Conservation (phyloP, 2,329 filamentous ascomycete genomes). For the Escovopsis sp. region DNA sequence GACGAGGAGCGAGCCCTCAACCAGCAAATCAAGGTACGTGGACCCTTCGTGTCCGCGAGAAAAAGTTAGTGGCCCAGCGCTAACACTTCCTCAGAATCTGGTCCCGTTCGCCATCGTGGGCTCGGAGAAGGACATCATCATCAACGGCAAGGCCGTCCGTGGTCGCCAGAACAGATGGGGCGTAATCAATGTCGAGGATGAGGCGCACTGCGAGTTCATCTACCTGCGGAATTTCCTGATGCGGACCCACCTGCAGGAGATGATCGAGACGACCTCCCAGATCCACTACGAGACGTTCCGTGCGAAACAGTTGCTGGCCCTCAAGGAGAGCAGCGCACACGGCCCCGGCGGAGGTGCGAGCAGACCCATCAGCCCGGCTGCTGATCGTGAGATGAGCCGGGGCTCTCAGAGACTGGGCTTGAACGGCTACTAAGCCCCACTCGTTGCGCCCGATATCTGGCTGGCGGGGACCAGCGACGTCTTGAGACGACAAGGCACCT, state of each 20-base stretch:
- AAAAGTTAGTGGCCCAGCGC: not conserved
- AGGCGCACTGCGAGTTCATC: constrained; percentile 99
- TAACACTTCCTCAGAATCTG: constrained; percentile 46
- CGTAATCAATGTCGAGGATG: constrained; percentile 98
- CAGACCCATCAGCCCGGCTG: constrained; percentile 86
- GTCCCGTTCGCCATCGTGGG: constrained; percentile 97
- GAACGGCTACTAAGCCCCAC: constrained; percentile 74
- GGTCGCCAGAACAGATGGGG: constrained; percentile 99
- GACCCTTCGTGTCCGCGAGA: not conserved
- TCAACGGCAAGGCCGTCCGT: constrained; percentile 93
- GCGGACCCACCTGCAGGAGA: constrained; percentile 92
- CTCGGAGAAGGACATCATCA: constrained; percentile 94
- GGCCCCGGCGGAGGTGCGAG: constrained; percentile 52
- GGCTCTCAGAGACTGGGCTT: constrained; percentile 95
- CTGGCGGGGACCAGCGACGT: constrained; percentile 20
- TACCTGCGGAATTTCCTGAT: constrained; percentile 98
- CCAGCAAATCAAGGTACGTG: constrained; percentile 80
- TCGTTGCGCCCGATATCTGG: constrained; percentile 15
- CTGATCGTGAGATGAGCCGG: constrained; percentile 90
- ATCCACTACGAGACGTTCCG: constrained; percentile 99
- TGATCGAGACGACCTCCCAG: constrained; percentile 98
- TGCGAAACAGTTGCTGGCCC: constrained; percentile 90
- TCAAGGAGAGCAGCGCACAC: constrained; percentile 94
- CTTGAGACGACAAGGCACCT: constrained; percentile 14
- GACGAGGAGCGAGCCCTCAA: constrained; percentile 91